Percentiles rank a stretch among this genome's conserved stretches.
Conservation (phyloP, 2,329 filamentous ascomycete species). For the Tolypocladium pustulatum region DNA sequence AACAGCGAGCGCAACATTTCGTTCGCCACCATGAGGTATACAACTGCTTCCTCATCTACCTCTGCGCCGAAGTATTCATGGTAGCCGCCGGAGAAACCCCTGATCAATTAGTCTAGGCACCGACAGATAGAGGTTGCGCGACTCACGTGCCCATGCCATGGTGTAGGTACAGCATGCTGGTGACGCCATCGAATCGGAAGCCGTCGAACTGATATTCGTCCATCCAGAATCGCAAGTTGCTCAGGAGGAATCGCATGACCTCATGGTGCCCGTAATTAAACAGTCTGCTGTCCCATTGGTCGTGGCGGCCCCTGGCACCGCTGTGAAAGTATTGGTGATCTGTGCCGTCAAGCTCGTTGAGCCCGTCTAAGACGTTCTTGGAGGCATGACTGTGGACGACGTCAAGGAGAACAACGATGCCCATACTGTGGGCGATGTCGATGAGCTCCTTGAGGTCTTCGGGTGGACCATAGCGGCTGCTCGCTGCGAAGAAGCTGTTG, state of each 20-base stretch:
- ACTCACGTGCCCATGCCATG: conserved; percentile 93
- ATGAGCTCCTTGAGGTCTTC: conserved; percentile 96
- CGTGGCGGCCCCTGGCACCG: conserved; percentile 74
- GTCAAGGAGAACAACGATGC: conserved; percentile 83
- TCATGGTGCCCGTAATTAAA: conserved; percentile 98
- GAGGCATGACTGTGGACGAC: conserved; percentile 97
- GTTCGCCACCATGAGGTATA: conserved; percentile 93
- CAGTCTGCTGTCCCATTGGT: conserved; percentile 89
- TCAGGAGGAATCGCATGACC: conserved; percentile 88
- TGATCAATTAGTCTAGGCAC: conserved; percentile 21
- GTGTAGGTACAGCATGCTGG: conserved; percentile 93
- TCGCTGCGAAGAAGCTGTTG: conserved; percentile 97
- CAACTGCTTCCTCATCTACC: conserved; percentile 88
- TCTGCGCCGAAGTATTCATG: conserved; percentile 90
- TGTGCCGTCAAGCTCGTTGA: conserved; percentile 92
- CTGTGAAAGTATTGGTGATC: conserved; percentile 95
- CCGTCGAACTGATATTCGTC: conserved; percentile 95
- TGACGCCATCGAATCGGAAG: conserved; percentile 96
- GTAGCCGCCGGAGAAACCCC: conserved; percentile 93
- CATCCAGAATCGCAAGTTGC: conserved; percentile 98
- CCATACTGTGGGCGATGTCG: conserved; percentile 86
- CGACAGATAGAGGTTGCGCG: neutral
- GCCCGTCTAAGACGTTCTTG: conserved; percentile 89
- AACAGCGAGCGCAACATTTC: conserved; percentile 91
- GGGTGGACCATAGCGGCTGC: conserved; percentile 85